Percentiles rank a stretch among this genome's conserved stretches.
Evolutionary conservation across 352 stramenopile genomes (phyloP).

Genomic region (Phytophthora litchii): DNA sequence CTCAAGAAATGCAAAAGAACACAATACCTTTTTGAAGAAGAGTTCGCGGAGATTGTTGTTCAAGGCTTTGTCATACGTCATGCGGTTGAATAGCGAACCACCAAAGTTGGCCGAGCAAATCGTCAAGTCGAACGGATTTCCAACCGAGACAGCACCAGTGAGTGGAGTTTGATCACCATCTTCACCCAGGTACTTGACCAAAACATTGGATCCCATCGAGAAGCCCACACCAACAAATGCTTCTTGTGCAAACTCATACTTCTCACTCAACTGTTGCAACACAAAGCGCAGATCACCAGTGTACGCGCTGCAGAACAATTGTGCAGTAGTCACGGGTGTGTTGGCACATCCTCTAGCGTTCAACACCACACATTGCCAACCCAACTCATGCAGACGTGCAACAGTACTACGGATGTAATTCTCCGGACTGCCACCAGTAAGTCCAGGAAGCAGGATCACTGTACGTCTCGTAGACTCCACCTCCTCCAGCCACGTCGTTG

Average conservation of each 20-base stretch:
- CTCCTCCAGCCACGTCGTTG: slow-evolving; percentile 31
- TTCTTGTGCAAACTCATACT: slow-evolving; percentile 51
- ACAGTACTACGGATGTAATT: slow-evolving; percentile 75
- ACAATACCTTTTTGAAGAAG: slow-evolving; percentile 61
- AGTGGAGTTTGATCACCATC: slow-evolving; percentile 46
- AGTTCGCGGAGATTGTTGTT: slow-evolving; percentile 63
- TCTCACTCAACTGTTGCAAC: slow-evolving; percentile 39
- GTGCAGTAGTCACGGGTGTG: slow-evolving; percentile 58
- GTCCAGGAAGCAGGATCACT: slow-evolving; percentile 66
- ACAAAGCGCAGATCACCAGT: slow-evolving; percentile 71
- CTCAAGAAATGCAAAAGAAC: background rate
- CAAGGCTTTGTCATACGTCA: slow-evolving; percentile 68
- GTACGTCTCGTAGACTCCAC: slow-evolving; percentile 45
- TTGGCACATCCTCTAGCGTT: slow-evolving; percentile 74
- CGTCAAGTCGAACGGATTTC: slow-evolving; percentile 76
- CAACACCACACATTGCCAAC: slow-evolving; percentile 78
- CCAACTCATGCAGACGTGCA: slow-evolving; percentile 43
- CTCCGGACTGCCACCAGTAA: slow-evolving; percentile 71
- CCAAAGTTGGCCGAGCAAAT: slow-evolving; percentile 60
- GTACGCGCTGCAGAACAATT: slow-evolving; percentile 76
- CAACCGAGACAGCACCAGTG: slow-evolving; percentile 63
- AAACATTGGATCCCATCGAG: slow-evolving; percentile 78
- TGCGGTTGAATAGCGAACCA: slow-evolving; percentile 53
- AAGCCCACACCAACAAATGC: slow-evolving; percentile 69
- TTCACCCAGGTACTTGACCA: slow-evolving; percentile 84